Conservation (phyloP, 805 yeast genomes). For the Candida sonorensis region DNA sequence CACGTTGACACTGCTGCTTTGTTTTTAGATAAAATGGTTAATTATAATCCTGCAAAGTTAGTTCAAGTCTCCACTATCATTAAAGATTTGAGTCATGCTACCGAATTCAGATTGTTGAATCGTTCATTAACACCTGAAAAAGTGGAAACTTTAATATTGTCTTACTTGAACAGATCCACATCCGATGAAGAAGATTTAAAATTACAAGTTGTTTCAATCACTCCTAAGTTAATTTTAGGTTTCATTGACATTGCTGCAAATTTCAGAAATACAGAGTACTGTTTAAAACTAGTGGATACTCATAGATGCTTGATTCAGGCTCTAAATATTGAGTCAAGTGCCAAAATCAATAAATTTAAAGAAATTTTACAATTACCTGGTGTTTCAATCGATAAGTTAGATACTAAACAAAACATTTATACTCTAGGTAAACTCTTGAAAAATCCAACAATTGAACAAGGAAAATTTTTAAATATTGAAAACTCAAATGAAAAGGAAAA, state of each 20-base stretch:
- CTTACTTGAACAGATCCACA: conserved; percentile 51
- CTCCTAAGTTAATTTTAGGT: conserved; percentile 63
- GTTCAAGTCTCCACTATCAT: conserved; percentile 52
- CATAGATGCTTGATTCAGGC: conserved; percentile 74
- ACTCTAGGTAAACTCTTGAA: conserved; percentile 68
- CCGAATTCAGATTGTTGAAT: conserved; percentile 49
- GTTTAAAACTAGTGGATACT: conserved; percentile 54
- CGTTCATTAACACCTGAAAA: conserved; percentile 36
- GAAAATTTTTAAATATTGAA: conserved; percentile 50
- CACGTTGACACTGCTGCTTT: conserved; percentile 77
- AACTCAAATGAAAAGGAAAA: conserved; percentile 2
- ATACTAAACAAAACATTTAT: conserved; percentile 42
- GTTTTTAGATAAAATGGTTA: conserved; percentile 66
- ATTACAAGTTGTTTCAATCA: conserved; percentile 51
- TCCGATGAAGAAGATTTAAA: conserved; percentile 34
- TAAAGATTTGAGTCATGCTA: conserved; percentile 55
- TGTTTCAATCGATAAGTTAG: conserved; percentile 45
- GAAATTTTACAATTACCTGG: conserved; percentile 80
- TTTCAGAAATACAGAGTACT: conserved; percentile 67
- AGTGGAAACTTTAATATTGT: conserved; percentile 43
- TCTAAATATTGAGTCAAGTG: conserved; percentile 34
- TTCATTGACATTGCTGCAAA: conserved; percentile 75
- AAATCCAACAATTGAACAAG: conserved; percentile 46
- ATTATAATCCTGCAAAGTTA: conserved; percentile 63
- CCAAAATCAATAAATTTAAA: conserved; percentile 40